Evolutionary conservation across 106 monocot genomes (phyloP), one percentile per base, ranked within the genome.

Genomic region (Narthecium ossifragum): DNA sequence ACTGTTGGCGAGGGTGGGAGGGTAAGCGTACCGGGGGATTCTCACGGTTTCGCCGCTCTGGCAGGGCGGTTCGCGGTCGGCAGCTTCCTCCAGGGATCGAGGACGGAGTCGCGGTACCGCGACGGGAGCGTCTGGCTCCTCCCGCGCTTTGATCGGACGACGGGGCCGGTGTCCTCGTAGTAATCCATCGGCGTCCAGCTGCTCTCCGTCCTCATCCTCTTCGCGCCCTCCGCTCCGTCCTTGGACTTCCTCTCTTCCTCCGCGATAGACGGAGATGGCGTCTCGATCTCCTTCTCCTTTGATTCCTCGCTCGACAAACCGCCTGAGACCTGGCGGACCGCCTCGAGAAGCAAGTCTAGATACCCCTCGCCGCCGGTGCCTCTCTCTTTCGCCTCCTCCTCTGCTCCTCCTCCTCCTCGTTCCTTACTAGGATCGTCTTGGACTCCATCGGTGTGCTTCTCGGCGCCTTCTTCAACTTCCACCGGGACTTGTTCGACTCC

Each of bases 91-190:
- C 75, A 75, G 2, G 75, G 64, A 20, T 75, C 64, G 11, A 75
- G 56, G 17, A 75, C 41, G 18, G 69, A 58, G 40, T 75, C 75
- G 4, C 69, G 62, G 31, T 59, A 70, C 62, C 69, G 33, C 26
- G 43, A 58, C 33, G 75, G 75, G 25, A 75, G 64, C 31, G 59
- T 14, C 57, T 64, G 75, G 34, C 20, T 75, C 50, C 75, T 63
- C 12, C 75, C 75, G 0, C 75, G 62, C 63, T 69, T 75, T 21
- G 75, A 75, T 43, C 69, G 69, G 31, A 70, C 75, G 41, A 70
- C 26, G n/a, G 75, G 69, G 15, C 48, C 69, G 0, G 58, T 32
- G 7, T 62, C 56, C 23, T 26, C 58, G 64, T 64, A 59, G 27
- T 63, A 13, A 20, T 51, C 64, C 23, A 49, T 12, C 67, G 74